Base-by-base conservation (phyloP, 352 stramenopile species). In the Pythium volutum region DNA sequence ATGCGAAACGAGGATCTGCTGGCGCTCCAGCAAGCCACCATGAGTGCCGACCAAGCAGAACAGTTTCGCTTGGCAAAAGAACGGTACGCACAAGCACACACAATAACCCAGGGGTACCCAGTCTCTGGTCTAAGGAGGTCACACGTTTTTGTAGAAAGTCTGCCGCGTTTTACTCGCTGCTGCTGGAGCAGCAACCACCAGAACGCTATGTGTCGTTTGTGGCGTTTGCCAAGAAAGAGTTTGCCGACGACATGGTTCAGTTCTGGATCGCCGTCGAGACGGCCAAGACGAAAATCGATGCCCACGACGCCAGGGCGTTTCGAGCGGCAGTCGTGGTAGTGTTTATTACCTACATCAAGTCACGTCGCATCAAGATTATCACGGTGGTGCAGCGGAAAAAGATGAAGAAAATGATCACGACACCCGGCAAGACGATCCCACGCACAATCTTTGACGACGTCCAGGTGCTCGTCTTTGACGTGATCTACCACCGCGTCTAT, bases 191-290 rank as follows among this genome's bases (percentile, higher is more conserved):
- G 26, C 14, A 46, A 10, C 62, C 48, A 10, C 34, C 66, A 11
- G 48, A 73, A 29, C 67, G 51, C 5, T 67, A 74, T 3, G 59
- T 57, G 14, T 42, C 52, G 6, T 88, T 87, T 47, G 31, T 84
- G 20, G 53, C 58, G 16, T 90, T 85, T 38, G 73, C 71, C 6
- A 68, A 60, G 12, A 60, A 59, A 23, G 78, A 90, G 41, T 85
- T 91, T 41, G 71, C 73, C 8, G 74, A 88, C 23, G 77, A 88
- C 22, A 53, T 87, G 7, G 61, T 87, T 15, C 59, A 47, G 8
- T 88, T 88, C 49, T 91, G 81, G 79, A 69, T 85, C 25, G 78
- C 70, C 10, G 72, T 88, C n/a, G 77, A 88, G 36, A 55, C 76
- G 15, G 81, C 72, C 38, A 87, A 84, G 51, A 62, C 75, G 18